Evolutionary conservation across 2,329 filamentous ascomycete species (phyloP).

Genomic region (Volutella citrinella): DNA sequence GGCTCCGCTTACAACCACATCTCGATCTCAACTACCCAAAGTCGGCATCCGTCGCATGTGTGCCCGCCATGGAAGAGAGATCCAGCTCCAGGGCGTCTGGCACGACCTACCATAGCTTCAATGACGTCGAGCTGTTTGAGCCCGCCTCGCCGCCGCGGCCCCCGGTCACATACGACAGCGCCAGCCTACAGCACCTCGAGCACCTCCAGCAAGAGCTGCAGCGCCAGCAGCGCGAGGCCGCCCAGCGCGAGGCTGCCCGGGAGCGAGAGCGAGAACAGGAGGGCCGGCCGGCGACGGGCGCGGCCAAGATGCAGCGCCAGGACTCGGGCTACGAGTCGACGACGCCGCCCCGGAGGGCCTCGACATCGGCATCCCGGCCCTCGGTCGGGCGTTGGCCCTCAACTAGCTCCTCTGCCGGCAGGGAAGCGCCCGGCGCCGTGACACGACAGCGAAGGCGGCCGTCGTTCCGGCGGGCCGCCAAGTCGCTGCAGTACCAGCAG

Average conservation of each 20-base stretch:
- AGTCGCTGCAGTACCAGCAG: slow-evolving; percentile 28
- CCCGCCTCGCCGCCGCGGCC: slow-evolving; percentile 30
- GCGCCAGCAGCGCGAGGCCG: slow-evolving; percentile 17
- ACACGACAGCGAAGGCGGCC: slow-evolving; percentile 38
- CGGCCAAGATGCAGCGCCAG: slow-evolving; percentile 48
- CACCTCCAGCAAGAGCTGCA: slow-evolving; percentile 19
- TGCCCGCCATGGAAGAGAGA: slow-evolving; percentile 29
- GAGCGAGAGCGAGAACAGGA: slow-evolving; percentile 28
- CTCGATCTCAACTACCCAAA: neutral
- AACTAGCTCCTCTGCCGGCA: slow-evolving; percentile 24
- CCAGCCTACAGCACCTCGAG: slow-evolving; percentile 18
- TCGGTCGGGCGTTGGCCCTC: slow-evolving; percentile 34
- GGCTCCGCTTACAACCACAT: too few relatives aligned
- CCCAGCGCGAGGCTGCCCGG: slow-evolving; percentile 7
- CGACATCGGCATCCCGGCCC: slow-evolving; percentile 30
- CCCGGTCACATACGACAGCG: slow-evolving; percentile 20
- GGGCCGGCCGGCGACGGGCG: slow-evolving; percentile 27
- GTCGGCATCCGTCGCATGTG: too few relatives aligned
- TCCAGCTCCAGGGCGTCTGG: slow-evolving; percentile 45
- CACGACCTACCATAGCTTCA: slow-evolving; percentile 54
- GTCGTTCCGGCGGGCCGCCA: slow-evolving; percentile 38
- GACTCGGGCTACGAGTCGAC: slow-evolving; percentile 59
- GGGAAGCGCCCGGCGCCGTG: slow-evolving; percentile 14
- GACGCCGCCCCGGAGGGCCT: slow-evolving; percentile 34
- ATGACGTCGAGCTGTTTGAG: slow-evolving; percentile 47